A percentile compares a stretch with the other conserved stretches of the same genome.
Evolutionary conservation across 164 flowering plant genomes (phyloP).

Genomic region (Nymphaea colorata): DNA sequence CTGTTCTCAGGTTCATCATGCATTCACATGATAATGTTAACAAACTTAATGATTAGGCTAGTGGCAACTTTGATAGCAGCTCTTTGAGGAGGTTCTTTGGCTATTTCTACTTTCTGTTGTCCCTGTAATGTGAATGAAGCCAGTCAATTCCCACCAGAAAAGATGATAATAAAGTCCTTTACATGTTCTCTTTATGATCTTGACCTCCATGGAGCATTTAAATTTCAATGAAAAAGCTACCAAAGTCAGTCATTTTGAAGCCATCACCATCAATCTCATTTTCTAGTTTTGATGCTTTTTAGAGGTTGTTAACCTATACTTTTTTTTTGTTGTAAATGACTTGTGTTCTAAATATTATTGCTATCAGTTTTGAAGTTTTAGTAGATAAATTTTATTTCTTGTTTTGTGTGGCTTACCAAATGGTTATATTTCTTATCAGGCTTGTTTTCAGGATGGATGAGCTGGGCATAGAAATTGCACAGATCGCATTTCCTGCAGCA

Average conservation of each 20-base stretch:
- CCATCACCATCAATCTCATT: background rate
- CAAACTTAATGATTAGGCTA: background rate
- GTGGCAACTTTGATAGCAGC: background rate
- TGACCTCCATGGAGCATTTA: background rate
- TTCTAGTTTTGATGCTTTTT: too few species aligned
- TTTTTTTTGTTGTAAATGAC: too few species aligned
- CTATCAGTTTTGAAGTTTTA: background rate
- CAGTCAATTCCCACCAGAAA: background rate
- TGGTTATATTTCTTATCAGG: conserved; percentile 16
- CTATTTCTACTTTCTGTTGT: background rate
- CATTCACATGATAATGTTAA: background rate
- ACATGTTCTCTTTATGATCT: background rate
- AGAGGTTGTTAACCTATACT: too few species aligned
- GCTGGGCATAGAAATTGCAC: conserved; percentile 58
- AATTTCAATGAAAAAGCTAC: background rate
- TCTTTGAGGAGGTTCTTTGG: background rate
- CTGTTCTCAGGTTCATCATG: background rate
- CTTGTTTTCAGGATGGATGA: conserved; percentile 44
- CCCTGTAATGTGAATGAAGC: background rate
- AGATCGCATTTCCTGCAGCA: conserved; percentile 75
- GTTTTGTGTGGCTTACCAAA: background rate
- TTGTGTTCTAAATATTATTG: too few species aligned
- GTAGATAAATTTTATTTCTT: background rate
- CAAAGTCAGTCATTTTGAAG: background rate
- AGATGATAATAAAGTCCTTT: background rate